Evolutionary conservation across 1,284 basidiomycete species (phyloP).

Genomic region (Pascua guehoae): DNA sequence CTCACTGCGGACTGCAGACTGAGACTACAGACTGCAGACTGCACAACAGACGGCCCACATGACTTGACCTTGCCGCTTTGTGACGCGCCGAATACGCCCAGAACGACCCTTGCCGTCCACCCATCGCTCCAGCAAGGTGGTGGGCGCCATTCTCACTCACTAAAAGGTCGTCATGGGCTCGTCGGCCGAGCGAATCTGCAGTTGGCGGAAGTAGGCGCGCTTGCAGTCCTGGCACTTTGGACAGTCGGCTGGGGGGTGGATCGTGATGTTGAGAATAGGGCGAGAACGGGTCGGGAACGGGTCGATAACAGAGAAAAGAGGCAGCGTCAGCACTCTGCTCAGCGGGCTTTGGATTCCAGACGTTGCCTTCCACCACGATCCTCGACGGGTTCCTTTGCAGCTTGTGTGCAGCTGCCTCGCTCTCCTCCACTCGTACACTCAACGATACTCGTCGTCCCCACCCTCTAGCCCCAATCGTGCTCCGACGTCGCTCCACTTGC

Average conservation of each 20-base stretch:
- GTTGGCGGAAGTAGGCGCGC: constrained; percentile 85
- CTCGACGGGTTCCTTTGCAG: neutral
- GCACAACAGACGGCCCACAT: no score
- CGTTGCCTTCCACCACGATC: neutral
- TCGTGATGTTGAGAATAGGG: neutral
- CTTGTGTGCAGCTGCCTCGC: neutral
- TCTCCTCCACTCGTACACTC: no score
- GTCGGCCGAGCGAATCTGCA: constrained; percentile 94
- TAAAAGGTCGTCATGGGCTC: constrained; percentile 95
- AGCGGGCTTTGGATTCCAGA: no score
- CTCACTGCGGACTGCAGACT: no score
- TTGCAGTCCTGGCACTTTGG: constrained; percentile 83
- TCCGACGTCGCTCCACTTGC: no score
- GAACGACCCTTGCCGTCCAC: no score
- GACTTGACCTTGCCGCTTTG: no score
- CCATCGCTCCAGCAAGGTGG: no score
- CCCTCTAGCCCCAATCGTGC: no score
- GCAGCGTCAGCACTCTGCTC: neutral
- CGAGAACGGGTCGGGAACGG: neutral
- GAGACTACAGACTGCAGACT: no score
- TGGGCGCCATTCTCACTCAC: constrained; percentile 45
- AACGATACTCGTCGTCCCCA: no score
- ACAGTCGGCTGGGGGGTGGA: constrained; percentile 52
- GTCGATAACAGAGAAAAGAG: neutral
- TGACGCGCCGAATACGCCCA: neutral